These are phyloP conservation scores for Nemania diffusa DNA, from an alignment of 2,329 filamentous ascomycete species.

Conservation along the genomic window DNA sequence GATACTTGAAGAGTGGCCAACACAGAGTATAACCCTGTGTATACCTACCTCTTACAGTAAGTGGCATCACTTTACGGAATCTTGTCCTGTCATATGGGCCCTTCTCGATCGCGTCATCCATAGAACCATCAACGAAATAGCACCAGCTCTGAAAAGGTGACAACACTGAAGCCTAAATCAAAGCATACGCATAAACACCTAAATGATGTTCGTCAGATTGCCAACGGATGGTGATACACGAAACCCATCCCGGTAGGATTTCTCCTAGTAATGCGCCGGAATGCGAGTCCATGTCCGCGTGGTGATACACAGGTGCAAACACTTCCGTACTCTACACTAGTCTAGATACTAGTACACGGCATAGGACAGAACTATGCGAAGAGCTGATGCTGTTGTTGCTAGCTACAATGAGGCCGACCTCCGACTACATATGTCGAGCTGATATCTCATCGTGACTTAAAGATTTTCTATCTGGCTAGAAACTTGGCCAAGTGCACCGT, in stretches of 20 bases:
- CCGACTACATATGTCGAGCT: not conserved
- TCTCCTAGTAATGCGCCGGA: not conserved
- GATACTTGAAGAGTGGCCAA: not conserved
- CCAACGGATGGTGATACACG: constrained; percentile 5
- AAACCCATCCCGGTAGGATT: not conserved
- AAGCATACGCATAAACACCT: not conserved
- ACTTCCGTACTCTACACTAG: not conserved
- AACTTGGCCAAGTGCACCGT: not conserved
- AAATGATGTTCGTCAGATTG: constrained; percentile 11
- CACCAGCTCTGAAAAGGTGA: constrained; percentile 2
- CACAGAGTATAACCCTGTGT: not conserved
- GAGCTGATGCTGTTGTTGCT: not conserved
- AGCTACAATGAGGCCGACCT: not conserved
- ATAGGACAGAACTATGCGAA: not conserved
- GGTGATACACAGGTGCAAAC: not conserved
- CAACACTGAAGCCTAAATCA: not conserved
- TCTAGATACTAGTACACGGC: not conserved
- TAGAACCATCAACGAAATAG: constrained; percentile 2
- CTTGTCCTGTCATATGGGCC: not conserved
- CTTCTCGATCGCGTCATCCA: constrained; percentile 9
- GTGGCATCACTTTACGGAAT: not conserved
- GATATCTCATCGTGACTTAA: not conserved
- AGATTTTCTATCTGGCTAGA: not conserved
- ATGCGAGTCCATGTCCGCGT: not conserved
- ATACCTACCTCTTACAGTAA: not conserved